phyloP scores from a whole-genome alignment of 306 rosid genomes.

The Aeschynomene evenia region DNA sequence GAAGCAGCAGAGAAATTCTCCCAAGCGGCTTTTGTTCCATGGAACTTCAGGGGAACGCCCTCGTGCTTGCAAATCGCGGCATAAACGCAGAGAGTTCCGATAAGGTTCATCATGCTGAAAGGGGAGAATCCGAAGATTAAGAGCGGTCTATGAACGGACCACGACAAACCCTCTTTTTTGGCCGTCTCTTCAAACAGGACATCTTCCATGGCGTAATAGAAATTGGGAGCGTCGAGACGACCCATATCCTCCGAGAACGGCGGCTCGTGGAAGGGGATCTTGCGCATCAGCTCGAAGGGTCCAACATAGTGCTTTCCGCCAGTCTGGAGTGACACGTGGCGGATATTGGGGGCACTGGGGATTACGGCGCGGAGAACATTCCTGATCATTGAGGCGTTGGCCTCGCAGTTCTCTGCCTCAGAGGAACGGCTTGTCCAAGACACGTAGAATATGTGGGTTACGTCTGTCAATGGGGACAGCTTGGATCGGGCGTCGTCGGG shows the following conservation, averaged over 20 bases:
- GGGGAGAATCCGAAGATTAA: too few species aligned
- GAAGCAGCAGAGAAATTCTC: too few species aligned
- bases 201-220: constrained; percentile 59
- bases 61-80: too few species aligned
- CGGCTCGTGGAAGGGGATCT: constrained; percentile 44
- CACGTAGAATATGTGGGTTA: constrained; percentile 76
- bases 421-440: constrained; percentile 51
- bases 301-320: constrained; percentile 63
- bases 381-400: constrained; percentile 58
- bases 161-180: too few species aligned
- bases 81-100: too few species aligned
- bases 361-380: too few species aligned
- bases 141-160: too few species aligned
- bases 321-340: constrained; percentile 68
- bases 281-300: constrained; percentile 36
- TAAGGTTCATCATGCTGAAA: too few species aligned
- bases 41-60: too few species aligned
- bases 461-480: constrained; percentile 58
- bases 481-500: constrained; percentile 47
- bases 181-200: too few species aligned
- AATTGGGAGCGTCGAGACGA: constrained; percentile 49
- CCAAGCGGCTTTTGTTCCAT: too few species aligned
- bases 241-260: constrained; percentile 72
- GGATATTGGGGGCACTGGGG: constrained; percentile 57
- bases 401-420: constrained; percentile 53